Percentiles rank a stretch among this genome's conserved stretches.
These are phyloP conservation scores for Phlebiopsis flavidoalba DNA, from an alignment of 768 basidiomycete species.

Conservation along the genomic window DNA sequence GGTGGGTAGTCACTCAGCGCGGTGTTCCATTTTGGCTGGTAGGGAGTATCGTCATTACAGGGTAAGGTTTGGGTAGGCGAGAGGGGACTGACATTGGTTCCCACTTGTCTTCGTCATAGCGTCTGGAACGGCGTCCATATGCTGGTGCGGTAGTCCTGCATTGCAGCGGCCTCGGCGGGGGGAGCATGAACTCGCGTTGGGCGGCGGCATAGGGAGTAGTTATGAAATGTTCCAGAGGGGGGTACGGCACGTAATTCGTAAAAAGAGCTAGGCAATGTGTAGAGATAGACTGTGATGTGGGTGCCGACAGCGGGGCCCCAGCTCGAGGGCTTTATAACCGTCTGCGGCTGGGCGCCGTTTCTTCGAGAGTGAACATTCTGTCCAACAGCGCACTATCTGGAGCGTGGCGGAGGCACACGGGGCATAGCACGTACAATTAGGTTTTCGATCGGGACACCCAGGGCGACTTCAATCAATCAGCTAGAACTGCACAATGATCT, in stretches of 20 bases:
- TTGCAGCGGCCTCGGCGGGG: slow-evolving; percentile 21
- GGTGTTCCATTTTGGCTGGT: slow-evolving; percentile 18
- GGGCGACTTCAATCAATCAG: slow-evolving; percentile 21
- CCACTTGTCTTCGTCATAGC: slow-evolving; percentile 25
- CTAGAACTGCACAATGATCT: slow-evolving; percentile 14
- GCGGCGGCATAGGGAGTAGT: background rate
- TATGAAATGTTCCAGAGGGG: background rate
- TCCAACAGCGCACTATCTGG: slow-evolving; percentile 1
- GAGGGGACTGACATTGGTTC: slow-evolving; percentile 20
- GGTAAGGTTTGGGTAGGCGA: background rate
- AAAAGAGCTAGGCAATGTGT: background rate
- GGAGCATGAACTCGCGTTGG: background rate
- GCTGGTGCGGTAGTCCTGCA: slow-evolving; percentile 21
- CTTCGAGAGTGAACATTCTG: slow-evolving; percentile 1
- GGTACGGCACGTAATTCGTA: background rate
- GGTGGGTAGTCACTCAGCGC: slow-evolving; percentile 18
- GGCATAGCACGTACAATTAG: background rate
- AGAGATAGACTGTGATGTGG: background rate
- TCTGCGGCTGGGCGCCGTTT: background rate
- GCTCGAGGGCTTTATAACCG: background rate
- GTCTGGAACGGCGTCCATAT: slow-evolving; percentile 24
- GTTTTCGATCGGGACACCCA: slow-evolving; percentile 13
- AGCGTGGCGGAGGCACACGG: background rate
- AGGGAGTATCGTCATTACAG: no score
- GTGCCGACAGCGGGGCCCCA: background rate